phyloP scores from a whole-genome alignment of 2,329 filamentous ascomycete species.

The Calonectria leucothoes region DNA sequence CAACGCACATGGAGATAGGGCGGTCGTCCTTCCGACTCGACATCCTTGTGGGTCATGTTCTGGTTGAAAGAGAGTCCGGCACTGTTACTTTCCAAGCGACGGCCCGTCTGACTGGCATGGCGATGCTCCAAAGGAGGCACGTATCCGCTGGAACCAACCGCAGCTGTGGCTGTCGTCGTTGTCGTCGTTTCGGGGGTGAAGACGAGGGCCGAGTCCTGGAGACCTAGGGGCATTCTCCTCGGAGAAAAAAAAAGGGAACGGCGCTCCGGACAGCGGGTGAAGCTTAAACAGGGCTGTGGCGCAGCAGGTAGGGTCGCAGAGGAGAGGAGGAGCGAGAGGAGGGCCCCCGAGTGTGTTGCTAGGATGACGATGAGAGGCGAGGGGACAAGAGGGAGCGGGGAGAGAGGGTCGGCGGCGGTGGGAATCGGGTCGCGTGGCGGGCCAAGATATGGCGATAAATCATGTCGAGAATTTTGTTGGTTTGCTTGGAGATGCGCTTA shows the following conservation, averaged over 20 bases:
- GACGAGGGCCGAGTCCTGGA: constrained; percentile 37
- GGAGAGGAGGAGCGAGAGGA: background rate
- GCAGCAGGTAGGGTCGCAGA: background rate
- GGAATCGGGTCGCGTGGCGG: constrained; percentile 20
- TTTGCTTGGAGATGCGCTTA: constrained; percentile 17
- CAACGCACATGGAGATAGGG: constrained; percentile 57
- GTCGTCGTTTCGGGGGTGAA: constrained; percentile 36
- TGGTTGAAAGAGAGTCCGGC: constrained; percentile 39
- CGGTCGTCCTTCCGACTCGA: constrained; percentile 56
- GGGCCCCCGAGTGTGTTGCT: background rate
- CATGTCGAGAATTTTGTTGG: constrained; percentile 26
- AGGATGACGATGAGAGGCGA: background rate
- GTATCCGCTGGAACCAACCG: constrained; percentile 30
- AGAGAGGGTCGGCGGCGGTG: background rate
- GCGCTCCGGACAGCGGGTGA: constrained; percentile 20
- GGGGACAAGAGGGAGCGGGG: background rate
- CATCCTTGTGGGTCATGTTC: constrained; percentile 52
- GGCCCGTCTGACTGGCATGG: constrained; percentile 46
- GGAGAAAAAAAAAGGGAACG: constrained; percentile 19
- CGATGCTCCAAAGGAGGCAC: constrained; percentile 41
- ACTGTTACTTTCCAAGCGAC: constrained; percentile 40
- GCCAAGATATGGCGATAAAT: constrained; percentile 17
- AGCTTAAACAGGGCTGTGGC: background rate
- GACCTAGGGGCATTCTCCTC: constrained; percentile 42
- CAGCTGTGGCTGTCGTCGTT: constrained; percentile 10